Evolutionary conservation across 2,329 filamentous ascomycete genomes (phyloP).

Genomic region (Microdochium trichocladiopsis): DNA sequence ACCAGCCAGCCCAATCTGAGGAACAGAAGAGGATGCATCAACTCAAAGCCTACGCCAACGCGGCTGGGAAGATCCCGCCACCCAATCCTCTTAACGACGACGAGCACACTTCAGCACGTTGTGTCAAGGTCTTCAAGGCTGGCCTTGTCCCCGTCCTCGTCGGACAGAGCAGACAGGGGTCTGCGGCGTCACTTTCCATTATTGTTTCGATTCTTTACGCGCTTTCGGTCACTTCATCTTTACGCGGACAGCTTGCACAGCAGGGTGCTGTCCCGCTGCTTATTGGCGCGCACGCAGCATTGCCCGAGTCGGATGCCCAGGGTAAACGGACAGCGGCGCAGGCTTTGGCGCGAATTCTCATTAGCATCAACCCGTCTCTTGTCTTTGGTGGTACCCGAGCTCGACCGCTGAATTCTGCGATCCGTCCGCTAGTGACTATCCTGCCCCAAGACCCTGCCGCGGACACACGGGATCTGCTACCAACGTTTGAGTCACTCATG

Average conservation of each 20-base stretch:
- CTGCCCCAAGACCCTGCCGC: constrained; percentile 57
- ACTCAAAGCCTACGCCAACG: constrained; percentile 89
- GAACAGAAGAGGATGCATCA: constrained; percentile 90
- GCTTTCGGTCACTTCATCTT: constrained; percentile 64
- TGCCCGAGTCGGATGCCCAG: constrained; percentile 42
- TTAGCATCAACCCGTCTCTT: constrained; percentile 76
- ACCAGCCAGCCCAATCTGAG: constrained; percentile 70
- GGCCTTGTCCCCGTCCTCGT: constrained; percentile 73
- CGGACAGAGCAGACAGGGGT: constrained; percentile 65
- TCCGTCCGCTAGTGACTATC: constrained; percentile 73
- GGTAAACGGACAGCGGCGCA: constrained; percentile 61
- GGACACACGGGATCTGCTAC: constrained; percentile 70
- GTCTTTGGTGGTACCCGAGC: constrained; percentile 76
- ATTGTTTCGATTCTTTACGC: constrained; percentile 72
- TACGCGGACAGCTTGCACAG: constrained; percentile 77
- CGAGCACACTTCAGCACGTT: constrained; percentile 66
- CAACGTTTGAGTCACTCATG: constrained; percentile 83
- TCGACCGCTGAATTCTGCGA: constrained; percentile 68
- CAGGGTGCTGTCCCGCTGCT: constrained; percentile 89
- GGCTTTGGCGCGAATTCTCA: constrained; percentile 76
- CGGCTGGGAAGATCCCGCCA: constrained; percentile 57
- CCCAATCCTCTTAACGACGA: constrained; percentile 69
- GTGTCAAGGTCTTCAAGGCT: constrained; percentile 70
- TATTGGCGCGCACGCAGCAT: constrained; percentile 59
- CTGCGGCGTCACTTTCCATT: constrained; percentile 62